Evolutionary conservation across 352 stramenopile genomes (phyloP).

Genomic region (Hyaloperonospora brassicae): DNA sequence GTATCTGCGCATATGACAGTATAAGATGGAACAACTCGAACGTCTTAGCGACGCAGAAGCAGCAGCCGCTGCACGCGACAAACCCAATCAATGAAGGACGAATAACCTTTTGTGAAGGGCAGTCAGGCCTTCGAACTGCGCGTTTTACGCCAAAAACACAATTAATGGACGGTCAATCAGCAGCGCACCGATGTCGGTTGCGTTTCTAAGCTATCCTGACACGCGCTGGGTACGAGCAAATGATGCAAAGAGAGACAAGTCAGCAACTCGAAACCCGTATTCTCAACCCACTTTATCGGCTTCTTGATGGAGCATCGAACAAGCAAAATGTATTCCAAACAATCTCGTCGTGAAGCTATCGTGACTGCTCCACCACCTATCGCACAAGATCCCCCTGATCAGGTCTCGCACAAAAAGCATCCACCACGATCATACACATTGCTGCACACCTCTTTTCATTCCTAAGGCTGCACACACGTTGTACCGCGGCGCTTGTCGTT

Average conservation of each 20-base stretch:
- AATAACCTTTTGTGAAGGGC: slow-evolving; percentile 28
- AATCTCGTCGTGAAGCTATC: slow-evolving; percentile 61
- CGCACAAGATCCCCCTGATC: slow-evolving; percentile 72
- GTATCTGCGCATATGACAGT: slow-evolving; percentile 25
- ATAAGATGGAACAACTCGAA: too few species aligned
- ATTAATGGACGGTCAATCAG: slow-evolving; percentile 80
- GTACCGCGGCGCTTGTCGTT: too few species aligned
- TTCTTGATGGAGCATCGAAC: too few species aligned
- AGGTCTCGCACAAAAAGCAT: too few species aligned
- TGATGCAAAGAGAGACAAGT: neutral
- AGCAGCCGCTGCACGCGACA: too few species aligned
- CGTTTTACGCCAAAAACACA: slow-evolving; percentile 87
- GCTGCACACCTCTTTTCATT: too few species aligned
- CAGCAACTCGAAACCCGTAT: neutral
- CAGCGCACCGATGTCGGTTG: slow-evolving; percentile 58
- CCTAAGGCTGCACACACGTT: too few species aligned
- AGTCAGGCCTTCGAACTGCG: slow-evolving; percentile 82
- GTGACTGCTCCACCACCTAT: slow-evolving; percentile 76
- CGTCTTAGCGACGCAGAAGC: neutral
- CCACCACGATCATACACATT: too few species aligned
- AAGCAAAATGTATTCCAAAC: too few species aligned
- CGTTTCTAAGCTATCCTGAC: slow-evolving; percentile 46
- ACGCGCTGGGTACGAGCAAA: slow-evolving; percentile 31
- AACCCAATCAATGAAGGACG: too few species aligned
- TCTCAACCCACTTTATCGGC: slow-evolving; percentile 38